These are phyloP conservation scores for Lojkania enalia DNA, from an alignment of 2,329 filamentous ascomycete species.

Conservation along the genomic window DNA sequence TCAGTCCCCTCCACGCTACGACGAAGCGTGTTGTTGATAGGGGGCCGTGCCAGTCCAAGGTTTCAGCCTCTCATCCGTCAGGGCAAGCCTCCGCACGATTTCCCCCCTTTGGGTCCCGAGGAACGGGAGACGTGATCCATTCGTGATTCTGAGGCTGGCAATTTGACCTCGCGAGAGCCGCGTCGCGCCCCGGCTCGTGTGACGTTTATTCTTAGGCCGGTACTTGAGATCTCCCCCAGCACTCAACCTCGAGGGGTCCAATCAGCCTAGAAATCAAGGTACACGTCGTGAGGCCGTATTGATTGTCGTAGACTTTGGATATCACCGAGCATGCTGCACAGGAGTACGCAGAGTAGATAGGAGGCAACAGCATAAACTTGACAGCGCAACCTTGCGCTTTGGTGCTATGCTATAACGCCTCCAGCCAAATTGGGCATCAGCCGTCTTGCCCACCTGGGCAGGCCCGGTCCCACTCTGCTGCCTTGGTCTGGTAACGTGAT, in stretches of 20 bases:
- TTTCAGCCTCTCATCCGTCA: slow-evolving; percentile 32
- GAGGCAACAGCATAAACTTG: not conserved
- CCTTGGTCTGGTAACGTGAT: not conserved
- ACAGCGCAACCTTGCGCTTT: slow-evolving; percentile 6
- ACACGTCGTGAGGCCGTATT: not conserved
- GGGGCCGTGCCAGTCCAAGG: slow-evolving; percentile 18
- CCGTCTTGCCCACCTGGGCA: slow-evolving; percentile 5
- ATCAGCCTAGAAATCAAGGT: not conserved
- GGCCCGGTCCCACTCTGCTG: not conserved
- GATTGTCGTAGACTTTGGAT: not conserved
- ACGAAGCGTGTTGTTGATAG: slow-evolving; percentile 13
- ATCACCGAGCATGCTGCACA: not conserved
- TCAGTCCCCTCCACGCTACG: slow-evolving; percentile 18
- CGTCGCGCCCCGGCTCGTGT: slow-evolving; percentile 5
- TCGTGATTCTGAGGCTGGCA: slow-evolving; percentile 21
- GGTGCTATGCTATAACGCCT: slow-evolving; percentile 12
- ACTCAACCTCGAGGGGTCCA: no score
- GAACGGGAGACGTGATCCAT: slow-evolving; percentile 25
- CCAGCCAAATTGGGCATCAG: slow-evolving; percentile 6
- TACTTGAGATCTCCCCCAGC: not conserved
- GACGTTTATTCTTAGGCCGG: slow-evolving; percentile 19
- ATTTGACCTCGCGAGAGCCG: slow-evolving; percentile 13
- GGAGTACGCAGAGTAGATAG: not conserved
- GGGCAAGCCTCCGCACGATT: slow-evolving; percentile 21
- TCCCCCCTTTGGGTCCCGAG: slow-evolving; percentile 16